A percentile compares a stretch with the other conserved stretches of the same genome.
Evolutionary conservation across 1,284 basidiomycete genomes (phyloP).

Genomic region (Sporisorium exsertum): DNA sequence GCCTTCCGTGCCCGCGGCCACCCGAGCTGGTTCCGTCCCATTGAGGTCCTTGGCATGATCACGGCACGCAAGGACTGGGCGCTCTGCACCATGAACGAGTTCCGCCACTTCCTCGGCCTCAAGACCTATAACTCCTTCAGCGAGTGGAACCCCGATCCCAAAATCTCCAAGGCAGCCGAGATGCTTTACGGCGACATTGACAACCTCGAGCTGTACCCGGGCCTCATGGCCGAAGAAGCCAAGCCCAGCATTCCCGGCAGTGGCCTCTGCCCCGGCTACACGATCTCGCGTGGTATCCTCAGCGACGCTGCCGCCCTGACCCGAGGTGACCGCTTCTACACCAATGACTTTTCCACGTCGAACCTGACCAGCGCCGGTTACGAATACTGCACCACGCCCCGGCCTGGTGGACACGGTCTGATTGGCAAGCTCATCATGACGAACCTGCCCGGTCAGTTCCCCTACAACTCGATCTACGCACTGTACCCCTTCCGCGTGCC

Average conservation of each 20-base stretch:
- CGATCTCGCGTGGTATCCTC: conserved; percentile 86
- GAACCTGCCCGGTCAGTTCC: conserved; percentile 47
- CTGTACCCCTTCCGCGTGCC: conserved; percentile 78
- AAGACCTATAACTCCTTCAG: conserved; percentile 70
- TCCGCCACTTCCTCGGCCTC: conserved; percentile 73
- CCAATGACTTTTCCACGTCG: conserved; percentile 81
- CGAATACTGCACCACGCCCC: conserved; percentile 32
- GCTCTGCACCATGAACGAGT: conserved; percentile 85
- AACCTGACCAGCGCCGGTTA: conserved; percentile 76
- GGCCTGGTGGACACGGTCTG: conserved; percentile 40
- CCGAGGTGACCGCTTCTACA: conserved; percentile 84
- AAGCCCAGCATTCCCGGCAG: conserved; percentile 82
- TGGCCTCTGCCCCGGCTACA: conserved; percentile 82
- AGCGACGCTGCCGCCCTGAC: conserved; percentile 87
- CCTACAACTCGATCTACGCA: conserved; percentile 52
- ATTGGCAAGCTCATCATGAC: conserved; percentile 53
- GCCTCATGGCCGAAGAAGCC: conserved; percentile 75
- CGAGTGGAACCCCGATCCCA: conserved; percentile 84
- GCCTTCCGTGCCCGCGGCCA: conserved; percentile 83
- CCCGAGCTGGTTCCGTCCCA: conserved; percentile 79
- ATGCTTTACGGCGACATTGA: conserved; percentile 75
- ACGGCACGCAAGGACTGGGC: conserved; percentile 80
- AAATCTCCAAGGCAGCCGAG: conserved; percentile 80
- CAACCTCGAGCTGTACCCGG: conserved; percentile 80
- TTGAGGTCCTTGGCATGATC: conserved; percentile 85